These are phyloP conservation scores for Plasmodium billcollinsi DNA, from an alignment of 169 alveolate genomes.

Conservation along the genomic window DNA sequence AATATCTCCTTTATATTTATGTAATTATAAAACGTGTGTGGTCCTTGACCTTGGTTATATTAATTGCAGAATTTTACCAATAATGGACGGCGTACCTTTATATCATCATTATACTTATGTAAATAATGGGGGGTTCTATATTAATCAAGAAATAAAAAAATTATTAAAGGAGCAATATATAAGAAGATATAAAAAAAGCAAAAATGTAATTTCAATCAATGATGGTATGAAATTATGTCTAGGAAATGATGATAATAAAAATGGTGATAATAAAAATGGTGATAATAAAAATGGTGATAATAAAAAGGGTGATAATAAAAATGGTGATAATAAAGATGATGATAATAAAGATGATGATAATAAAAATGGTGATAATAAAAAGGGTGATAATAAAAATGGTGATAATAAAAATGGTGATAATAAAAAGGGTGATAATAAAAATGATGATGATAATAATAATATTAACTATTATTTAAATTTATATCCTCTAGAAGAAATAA, in stretches of 20 bases:
- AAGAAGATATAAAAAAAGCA: conserved; percentile 4
- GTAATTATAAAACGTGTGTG: conserved; percentile 71
- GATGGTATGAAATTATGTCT: background rate
- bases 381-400: background rate
- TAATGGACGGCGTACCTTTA: conserved; percentile 62
- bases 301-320: background rate
- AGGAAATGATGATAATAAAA: background rate
- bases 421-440: background rate
- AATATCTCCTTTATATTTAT: conserved; percentile 62
- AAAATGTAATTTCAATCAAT: background rate
- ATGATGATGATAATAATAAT: background rate
- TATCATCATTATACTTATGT: conserved; percentile 70
- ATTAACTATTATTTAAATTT: conserved; percentile 20
- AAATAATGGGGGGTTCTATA: conserved; percentile 72
- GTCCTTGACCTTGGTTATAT: conserved; percentile 65
- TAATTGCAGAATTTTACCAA: conserved; percentile 53
- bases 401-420: background rate
- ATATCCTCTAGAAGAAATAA: conserved; percentile 42
- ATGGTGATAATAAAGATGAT: background rate
- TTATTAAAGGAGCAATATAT: conserved; percentile 58
- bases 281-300: background rate
- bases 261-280: background rate
- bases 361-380: background rate
- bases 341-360: background rate
- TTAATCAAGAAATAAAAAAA: conserved; percentile 47